Evolutionary conservation across 768 basidiomycete genomes (phyloP), one percentile per base, ranked within the genome.

Genomic region (Mycena albidolilacea): DNA sequence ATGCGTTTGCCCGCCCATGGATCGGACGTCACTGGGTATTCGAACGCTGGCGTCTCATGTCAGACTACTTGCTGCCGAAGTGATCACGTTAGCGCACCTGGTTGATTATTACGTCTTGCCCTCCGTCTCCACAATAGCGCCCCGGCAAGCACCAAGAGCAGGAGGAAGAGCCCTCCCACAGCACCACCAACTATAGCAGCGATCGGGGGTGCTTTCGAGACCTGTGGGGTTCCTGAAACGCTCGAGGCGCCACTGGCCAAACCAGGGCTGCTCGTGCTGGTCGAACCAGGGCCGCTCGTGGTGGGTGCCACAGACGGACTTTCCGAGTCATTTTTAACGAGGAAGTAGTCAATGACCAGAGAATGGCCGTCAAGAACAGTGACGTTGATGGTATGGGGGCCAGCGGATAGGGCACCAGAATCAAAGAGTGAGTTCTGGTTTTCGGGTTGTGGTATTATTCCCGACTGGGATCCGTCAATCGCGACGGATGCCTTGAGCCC

Each of bases 171-270:
- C 7, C 37, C 57, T 3, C 57, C 57, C 7, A 59, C 57, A 11
- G 37, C 38, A 59, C 57, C 57, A 7, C 57, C 57, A 3, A 59
- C 57, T 8, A 59, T 59, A 39, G 57, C 57, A 17, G 57, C 57
- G 57, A 59, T 39, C 3, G 19, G 57, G 7, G 38, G 57, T 59
- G 57, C 6, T 59, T 59, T 59, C 5, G 38, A 59, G 23, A 2
- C 54, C 7, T 55, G 23, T 9, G 54, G 1, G 30, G 23, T 11
- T 17, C 17, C 23, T 23, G 23, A 23, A 23, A 23, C 2, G 23
- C 2, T 23, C 23, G 23, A 23, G 23, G 23, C 23, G 23, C 23
- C 23, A 23, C 23, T 23, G 23, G 23, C 23, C 23, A 23, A 23
- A 23, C 23, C 23, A 23, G 23, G 23, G 23, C 23, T 23, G 23